Conservation (phyloP, 1,284 basidiomycete species). For the Cryptococcus floricola region DNA sequence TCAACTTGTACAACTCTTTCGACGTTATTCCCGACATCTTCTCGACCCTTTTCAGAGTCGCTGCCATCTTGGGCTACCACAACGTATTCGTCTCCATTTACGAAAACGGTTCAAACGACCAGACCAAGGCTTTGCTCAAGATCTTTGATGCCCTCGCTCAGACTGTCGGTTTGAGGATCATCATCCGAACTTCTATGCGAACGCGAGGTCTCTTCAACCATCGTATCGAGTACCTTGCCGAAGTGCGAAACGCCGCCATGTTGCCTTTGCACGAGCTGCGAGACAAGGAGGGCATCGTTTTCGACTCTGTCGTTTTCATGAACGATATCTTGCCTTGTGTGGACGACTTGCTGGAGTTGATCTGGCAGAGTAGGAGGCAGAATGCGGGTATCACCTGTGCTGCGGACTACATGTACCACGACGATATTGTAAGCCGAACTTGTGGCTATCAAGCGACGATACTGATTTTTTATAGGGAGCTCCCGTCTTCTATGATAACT, state of each 20-base stretch:
- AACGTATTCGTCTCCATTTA: slow-evolving; percentile 96
- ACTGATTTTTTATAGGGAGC: slow-evolving; percentile 53
- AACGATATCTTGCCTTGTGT: slow-evolving; percentile 95
- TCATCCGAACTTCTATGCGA: slow-evolving; percentile 83
- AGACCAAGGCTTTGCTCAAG: slow-evolving; percentile 87
- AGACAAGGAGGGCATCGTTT: slow-evolving; percentile 82
- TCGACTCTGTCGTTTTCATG: slow-evolving; percentile 95
- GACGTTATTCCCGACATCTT: slow-evolving; percentile 94
- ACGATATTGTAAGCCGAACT: slow-evolving; percentile 65
- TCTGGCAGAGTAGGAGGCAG: slow-evolving; percentile 84
- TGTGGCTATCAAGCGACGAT: not conserved
- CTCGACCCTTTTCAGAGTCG: slow-evolving; percentile 86
- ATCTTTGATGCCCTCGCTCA: slow-evolving; percentile 87
- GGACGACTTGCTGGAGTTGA: slow-evolving; percentile 90
- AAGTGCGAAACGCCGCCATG: slow-evolving; percentile 91
- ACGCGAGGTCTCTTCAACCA: slow-evolving; percentile 94
- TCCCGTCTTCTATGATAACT: slow-evolving; percentile 95
- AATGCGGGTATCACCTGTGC: slow-evolving; percentile 96
- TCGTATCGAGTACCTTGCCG: slow-evolving; percentile 95
- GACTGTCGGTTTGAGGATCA: slow-evolving; percentile 81
- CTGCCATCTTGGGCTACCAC: slow-evolving; percentile 84
- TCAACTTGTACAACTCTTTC: slow-evolving; percentile 98
- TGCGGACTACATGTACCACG: slow-evolving; percentile 95
- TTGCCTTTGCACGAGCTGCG: slow-evolving; percentile 86
- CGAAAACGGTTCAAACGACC: slow-evolving; percentile 93